These are phyloP conservation scores for Candida rishiriensis DNA, from an alignment of 805 yeast species.

Conservation along the genomic window DNA sequence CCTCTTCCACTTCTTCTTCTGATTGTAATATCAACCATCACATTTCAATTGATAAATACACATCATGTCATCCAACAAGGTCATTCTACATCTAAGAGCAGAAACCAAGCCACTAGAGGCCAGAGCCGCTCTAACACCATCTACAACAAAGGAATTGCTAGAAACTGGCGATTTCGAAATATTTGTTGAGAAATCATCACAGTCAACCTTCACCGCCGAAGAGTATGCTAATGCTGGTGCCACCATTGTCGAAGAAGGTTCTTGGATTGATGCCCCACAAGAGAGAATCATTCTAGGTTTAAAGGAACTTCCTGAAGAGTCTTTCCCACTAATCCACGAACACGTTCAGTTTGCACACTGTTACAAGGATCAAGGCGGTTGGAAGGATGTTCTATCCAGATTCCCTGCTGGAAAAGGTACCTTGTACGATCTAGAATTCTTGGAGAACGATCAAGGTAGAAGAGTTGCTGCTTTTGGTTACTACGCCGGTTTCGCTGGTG, in stretches of 20 bases:
- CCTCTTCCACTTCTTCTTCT: too few species aligned
- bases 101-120: conserved; percentile 97
- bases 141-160: conserved; percentile 75
- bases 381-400: conserved; percentile 86
- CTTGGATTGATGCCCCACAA: conserved; percentile 89
- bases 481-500: conserved; percentile 99
- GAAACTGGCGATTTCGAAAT: conserved; percentile 81
- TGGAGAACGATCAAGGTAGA: conserved; percentile 92
- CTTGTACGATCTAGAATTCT: conserved; percentile 89
- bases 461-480: conserved; percentile 99
- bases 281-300: conserved; percentile 89
- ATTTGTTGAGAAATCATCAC: conserved; percentile 82
- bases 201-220: conserved; percentile 68
- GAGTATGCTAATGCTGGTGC: conserved; percentile 86
- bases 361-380: conserved; percentile 95
- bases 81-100: conserved; percentile 85
- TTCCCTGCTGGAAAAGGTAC: conserved; percentile 90
- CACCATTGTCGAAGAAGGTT: conserved; percentile 82
- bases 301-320: conserved; percentile 91
- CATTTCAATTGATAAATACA: too few species aligned
- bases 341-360: conserved; percentile 99
- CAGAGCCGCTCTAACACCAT: conserved; percentile 94
- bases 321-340: conserved; percentile 91
- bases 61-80: conserved; percentile 29
- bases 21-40: too few species aligned